Conservation (phyloP, 2,329 filamentous ascomycete species). For the Fusarium metavorans region DNA sequence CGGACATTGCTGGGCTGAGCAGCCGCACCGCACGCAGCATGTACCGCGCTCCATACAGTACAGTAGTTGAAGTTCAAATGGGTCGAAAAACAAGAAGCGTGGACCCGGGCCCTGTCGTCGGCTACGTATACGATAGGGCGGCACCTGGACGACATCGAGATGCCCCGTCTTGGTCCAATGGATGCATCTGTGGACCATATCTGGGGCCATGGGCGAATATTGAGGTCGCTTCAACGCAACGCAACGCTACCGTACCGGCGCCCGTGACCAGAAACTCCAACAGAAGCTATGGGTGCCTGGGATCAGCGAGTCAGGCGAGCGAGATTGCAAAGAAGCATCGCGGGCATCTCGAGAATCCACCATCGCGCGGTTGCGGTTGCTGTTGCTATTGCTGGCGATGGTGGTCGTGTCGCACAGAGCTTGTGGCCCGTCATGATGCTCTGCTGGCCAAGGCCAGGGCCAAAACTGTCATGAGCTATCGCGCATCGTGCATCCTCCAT, state of each 20-base stretch:
- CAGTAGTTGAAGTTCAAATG: conserved; percentile 25
- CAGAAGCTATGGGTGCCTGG: conserved; percentile 9
- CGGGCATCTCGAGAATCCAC: conserved; percentile 1
- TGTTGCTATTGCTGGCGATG: not conserved
- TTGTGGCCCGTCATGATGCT: conserved; percentile 26
- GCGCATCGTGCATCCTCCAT: conserved; percentile 32
- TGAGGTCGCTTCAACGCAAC: conserved; percentile 34
- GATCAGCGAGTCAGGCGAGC: conserved; percentile 4
- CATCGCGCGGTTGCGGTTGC: conserved; percentile 1
- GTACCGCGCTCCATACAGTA: conserved; percentile 6
- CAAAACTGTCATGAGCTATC: conserved; percentile 26
- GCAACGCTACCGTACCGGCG: conserved; percentile 29
- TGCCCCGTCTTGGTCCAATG: conserved; percentile 40
- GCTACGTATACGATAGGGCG: conserved; percentile 38
- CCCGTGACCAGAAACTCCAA: conserved; percentile 25
- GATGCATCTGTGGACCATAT: conserved; percentile 36
- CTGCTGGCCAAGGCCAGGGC: conserved; percentile 22
- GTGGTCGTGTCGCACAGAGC: conserved; percentile 23
- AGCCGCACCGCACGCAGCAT: conserved; percentile 1
- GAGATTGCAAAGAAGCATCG: conserved; percentile 6
- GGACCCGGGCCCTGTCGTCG: conserved; percentile 35
- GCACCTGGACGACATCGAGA: conserved; percentile 40
- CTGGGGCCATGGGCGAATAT: conserved; percentile 27
- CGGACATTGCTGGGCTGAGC: conserved; percentile 27
- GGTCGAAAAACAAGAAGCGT: conserved; percentile 36